Evolutionary conservation across 768 basidiomycete species (phyloP).

Genomic region (Candolleomyces eurysporus): DNA sequence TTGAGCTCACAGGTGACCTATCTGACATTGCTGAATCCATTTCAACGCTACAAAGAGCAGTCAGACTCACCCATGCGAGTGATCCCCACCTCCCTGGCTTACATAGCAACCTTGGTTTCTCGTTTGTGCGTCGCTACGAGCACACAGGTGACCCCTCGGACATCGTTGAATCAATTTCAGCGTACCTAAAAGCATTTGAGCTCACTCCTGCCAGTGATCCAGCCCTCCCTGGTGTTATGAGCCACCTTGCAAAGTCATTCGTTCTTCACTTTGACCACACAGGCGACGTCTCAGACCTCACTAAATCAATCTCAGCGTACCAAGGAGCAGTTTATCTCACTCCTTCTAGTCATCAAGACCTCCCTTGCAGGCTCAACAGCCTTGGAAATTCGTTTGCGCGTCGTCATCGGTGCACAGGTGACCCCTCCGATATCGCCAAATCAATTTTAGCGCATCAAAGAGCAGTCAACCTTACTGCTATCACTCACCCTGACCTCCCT

Average conservation of each 20-base stretch:
- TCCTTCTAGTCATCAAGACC: not conserved
- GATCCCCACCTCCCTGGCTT: not conserved
- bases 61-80: slow-evolving; percentile 8
- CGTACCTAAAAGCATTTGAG: slow-evolving; percentile 9
- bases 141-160: slow-evolving; percentile 17
- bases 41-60: slow-evolving; percentile 6
- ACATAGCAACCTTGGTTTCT: slow-evolving; percentile 18
- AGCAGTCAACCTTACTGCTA: not conserved
- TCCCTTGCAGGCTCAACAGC: not conserved
- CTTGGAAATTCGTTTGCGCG: not conserved
- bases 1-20: slow-evolving; percentile 19
- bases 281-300: not conserved
- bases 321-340: not conserved
- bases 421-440: not conserved
- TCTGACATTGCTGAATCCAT: slow-evolving; percentile 22
- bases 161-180: slow-evolving; percentile 8
- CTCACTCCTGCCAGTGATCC: slow-evolving; percentile 15
- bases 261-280: not conserved
- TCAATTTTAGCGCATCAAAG: not conserved
- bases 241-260: not conserved
- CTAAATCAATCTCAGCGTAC: not conserved
- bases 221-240: not conserved
- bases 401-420: not conserved
- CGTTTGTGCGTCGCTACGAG: slow-evolving; percentile 19
- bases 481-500: not conserved